Conservation (phyloP, 192 early-diverging fungal species). For the Coemansia sp. region DNA sequence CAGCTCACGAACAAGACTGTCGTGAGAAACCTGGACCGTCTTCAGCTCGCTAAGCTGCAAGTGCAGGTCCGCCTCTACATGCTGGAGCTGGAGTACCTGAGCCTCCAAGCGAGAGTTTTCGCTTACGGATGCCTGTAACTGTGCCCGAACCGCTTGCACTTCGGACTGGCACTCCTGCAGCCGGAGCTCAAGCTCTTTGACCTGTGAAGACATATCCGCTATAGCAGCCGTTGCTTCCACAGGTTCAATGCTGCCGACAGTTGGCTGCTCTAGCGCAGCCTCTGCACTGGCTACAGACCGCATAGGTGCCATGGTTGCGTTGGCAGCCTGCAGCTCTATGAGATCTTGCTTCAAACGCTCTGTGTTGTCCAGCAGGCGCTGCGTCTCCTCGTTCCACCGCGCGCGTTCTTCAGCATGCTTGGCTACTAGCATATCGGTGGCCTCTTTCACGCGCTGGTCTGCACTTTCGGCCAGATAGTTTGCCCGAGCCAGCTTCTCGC, state of each 20-base stretch:
- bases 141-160: slow-evolving; percentile 2
- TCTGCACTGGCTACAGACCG: too few species aligned
- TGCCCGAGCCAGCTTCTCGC: slow-evolving; percentile 36
- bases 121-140: slow-evolving; percentile 9
- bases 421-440: slow-evolving; percentile 16
- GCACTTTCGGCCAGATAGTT: slow-evolving; percentile 28
- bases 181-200: background rate
- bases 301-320: slow-evolving; percentile 1
- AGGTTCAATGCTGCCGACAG: slow-evolving; percentile 38
- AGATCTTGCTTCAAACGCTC: slow-evolving; percentile 41
- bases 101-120: slow-evolving; percentile 9
- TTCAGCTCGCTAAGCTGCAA: slow-evolving; percentile 16
- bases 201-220: background rate
- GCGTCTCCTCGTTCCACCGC: slow-evolving; percentile 38
- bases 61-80: slow-evolving; percentile 12
- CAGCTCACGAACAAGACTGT: slow-evolving; percentile 7
- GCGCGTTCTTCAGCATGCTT: slow-evolving; percentile 23
- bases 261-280: background rate
- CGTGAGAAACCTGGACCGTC: slow-evolving; percentile 10
- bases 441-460: slow-evolving; percentile 40
- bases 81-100: slow-evolving; percentile 7
- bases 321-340: slow-evolving; percentile 11
- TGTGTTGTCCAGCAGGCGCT: slow-evolving; percentile 48
- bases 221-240: background rate
- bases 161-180: background rate